Percentiles rank a stretch among this genome's conserved stretches.
Conservation (phyloP, 352 stramenopile genomes). For the Phytophthora citrophthora region DNA sequence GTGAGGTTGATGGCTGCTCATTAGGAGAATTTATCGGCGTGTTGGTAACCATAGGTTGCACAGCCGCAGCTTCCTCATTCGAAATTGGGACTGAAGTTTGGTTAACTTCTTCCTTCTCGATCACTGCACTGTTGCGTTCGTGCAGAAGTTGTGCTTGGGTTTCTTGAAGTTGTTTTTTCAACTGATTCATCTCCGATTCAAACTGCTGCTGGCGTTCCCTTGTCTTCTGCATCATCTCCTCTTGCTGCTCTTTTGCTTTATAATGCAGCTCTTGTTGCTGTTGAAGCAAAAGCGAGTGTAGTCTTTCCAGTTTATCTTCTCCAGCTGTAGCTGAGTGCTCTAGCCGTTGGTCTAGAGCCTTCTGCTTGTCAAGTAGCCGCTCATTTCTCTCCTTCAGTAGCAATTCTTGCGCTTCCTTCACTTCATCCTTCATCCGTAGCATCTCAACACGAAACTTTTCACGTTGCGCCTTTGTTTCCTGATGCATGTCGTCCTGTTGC, state of each 20-base stretch:
- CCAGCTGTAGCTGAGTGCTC: slow-evolving; percentile 23
- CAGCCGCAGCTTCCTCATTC: background rate
- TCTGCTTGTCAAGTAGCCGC: slow-evolving; percentile 68
- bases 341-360: slow-evolving; percentile 51
- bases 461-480: slow-evolving; percentile 36
- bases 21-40: background rate
- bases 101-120: slow-evolving; percentile 50
- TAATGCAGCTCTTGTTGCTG: slow-evolving; percentile 44
- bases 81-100: slow-evolving; percentile 30
- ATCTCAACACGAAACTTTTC: slow-evolving; percentile 43
- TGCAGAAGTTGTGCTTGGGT: slow-evolving; percentile 56
- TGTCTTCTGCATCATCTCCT: slow-evolving; percentile 45
- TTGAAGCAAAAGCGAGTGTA: slow-evolving; percentile 20
- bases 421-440: slow-evolving; percentile 39
- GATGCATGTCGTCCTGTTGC: slow-evolving; percentile 58
- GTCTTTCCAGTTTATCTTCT: slow-evolving; percentile 25
- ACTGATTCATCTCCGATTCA: slow-evolving; percentile 37
- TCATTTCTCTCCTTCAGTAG: slow-evolving; percentile 63
- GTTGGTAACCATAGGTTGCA: background rate
- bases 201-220: slow-evolving; percentile 35
- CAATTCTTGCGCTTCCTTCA: slow-evolving; percentile 59
- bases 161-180: slow-evolving; percentile 49
- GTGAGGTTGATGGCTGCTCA: background rate
- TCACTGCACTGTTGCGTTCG: slow-evolving; percentile 47
- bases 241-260: slow-evolving; percentile 61